These are phyloP conservation scores for Zoysia pacifica DNA, from an alignment of 176 grass and related monocot species.

Conservation along the genomic window DNA sequence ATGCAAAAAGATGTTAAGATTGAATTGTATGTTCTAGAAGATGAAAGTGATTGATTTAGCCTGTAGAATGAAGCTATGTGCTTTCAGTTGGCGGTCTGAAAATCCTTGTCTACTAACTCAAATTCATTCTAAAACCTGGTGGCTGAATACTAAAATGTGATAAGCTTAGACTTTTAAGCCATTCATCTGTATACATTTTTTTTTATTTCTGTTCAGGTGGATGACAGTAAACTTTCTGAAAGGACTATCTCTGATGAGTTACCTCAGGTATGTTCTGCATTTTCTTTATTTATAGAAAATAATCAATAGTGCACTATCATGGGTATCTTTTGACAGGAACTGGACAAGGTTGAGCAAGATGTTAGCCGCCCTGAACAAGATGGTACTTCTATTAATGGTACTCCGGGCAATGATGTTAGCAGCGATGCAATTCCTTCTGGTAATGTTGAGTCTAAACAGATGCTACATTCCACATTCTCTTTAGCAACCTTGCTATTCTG, in stretches of 20 bases:
- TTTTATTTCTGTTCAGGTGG: slow-evolving; percentile 54
- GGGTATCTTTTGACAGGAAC: slow-evolving; percentile 53
- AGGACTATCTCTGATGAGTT: slow-evolving; percentile 84
- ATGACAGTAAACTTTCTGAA: slow-evolving; percentile 85
- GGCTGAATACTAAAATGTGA: background rate
- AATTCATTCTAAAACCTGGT: background rate
- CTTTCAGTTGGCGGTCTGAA: background rate
- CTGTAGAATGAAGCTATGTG: slow-evolving; percentile 9
- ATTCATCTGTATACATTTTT: slow-evolving; percentile 31
- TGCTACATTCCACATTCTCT: slow-evolving; percentile 51
- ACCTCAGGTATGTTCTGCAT: slow-evolving; percentile 56
- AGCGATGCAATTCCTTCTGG: slow-evolving; percentile 42
- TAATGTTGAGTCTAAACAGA: slow-evolving; percentile 52
- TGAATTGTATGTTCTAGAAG: background rate
- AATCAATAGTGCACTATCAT: slow-evolving; percentile 1
- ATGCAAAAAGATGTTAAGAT: background rate
- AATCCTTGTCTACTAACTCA: background rate
- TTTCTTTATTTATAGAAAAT: slow-evolving; percentile 25
- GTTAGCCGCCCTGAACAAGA: slow-evolving; percentile 58
- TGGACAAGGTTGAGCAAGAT: slow-evolving; percentile 56
- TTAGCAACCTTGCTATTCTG: slow-evolving; percentile 31
- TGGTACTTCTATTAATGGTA: slow-evolving; percentile 43
- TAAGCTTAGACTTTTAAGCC: background rate
- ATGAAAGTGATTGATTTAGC: slow-evolving; percentile 41
- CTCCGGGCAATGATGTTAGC: slow-evolving; percentile 34